Percentiles rank a stretch among this genome's conserved stretches.
These are phyloP conservation scores for Talaromyces sp. DNA, from an alignment of 2,329 filamentous ascomycete species.

Conservation along the genomic window DNA sequence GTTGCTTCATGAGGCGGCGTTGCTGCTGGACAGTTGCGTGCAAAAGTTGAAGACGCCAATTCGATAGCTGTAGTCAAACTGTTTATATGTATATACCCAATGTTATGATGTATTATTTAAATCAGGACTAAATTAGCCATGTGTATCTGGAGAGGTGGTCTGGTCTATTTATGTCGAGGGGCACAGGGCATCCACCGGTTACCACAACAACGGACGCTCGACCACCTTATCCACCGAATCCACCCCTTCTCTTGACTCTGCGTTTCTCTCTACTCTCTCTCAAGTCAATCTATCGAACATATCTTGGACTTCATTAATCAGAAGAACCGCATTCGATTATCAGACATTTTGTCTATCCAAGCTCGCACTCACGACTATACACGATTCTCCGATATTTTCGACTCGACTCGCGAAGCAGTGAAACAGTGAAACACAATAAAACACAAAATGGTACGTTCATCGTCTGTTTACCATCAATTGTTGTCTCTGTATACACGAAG, in stretches of 20 bases:
- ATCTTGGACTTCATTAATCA: background rate
- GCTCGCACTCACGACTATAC: background rate
- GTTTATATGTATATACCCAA: background rate
- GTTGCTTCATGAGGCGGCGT: constrained; percentile 81
- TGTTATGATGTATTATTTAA: background rate
- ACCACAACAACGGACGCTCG: constrained; percentile 20
- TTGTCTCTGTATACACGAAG: background rate
- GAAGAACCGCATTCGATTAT: background rate
- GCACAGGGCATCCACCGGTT: constrained; percentile 6
- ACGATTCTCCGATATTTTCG: background rate
- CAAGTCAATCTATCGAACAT: background rate
- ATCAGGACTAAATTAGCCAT: no score
- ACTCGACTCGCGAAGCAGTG: background rate
- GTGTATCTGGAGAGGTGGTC: background rate
- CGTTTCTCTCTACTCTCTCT: background rate
- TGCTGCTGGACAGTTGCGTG: constrained; percentile 77
- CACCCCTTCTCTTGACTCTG: constrained; percentile 20
- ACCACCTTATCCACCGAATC: constrained; percentile 15
- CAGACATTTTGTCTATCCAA: background rate
- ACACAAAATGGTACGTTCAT: constrained; percentile 1
- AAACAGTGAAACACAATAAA: background rate
- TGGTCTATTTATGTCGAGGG: background rate
- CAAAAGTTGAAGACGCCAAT: constrained; percentile 48
- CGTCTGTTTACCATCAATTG: background rate
- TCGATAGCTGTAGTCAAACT: background rate